Conservation (phyloP, 371 early-diverging fungal species). For the Dinochytrium kinnereticum region DNA sequence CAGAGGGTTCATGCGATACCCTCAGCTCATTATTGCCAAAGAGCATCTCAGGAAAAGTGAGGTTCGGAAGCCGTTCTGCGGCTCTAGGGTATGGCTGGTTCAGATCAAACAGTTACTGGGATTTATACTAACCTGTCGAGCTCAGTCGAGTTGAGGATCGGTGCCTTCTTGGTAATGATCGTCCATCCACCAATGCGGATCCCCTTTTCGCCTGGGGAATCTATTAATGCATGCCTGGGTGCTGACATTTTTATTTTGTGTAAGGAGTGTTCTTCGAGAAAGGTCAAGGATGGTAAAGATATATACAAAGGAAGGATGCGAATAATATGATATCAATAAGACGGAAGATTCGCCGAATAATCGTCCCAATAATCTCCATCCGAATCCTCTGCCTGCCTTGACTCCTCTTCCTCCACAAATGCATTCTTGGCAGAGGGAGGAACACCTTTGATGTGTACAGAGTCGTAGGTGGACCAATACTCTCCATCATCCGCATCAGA, state of each 20-base stretch:
- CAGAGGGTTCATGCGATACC: conserved; percentile 44
- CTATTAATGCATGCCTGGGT: neutral
- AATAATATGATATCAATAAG: too few species aligned
- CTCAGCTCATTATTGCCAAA: conserved; percentile 80
- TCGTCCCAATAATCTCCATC: conserved; percentile 35
- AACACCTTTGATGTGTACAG: conserved; percentile 9
- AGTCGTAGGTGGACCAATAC: conserved; percentile 36
- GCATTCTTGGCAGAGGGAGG: neutral
- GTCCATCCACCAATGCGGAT: conserved; percentile 68
- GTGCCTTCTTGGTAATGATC: conserved; percentile 67
- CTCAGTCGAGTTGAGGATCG: conserved; percentile 74
- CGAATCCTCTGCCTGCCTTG: neutral
- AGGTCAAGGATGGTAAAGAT: too few species aligned
- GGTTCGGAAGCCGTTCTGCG: conserved; percentile 54
- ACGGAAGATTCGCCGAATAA: conserved; percentile 7
- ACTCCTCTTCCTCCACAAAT: neutral
- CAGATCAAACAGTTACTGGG: neutral
- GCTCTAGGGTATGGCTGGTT: conserved; percentile 37
- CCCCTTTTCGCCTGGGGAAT: conserved; percentile 43
- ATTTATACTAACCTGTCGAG: conserved; percentile 45
- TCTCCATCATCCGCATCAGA: conserved; percentile 20
- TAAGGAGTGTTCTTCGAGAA: too few species aligned
- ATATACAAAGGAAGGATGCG: too few species aligned
- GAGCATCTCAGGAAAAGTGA: conserved; percentile 93
- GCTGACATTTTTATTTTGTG: neutral